Conservation (phyloP, 805 yeast genomes). For the Hanseniaspora clermontiae region DNA sequence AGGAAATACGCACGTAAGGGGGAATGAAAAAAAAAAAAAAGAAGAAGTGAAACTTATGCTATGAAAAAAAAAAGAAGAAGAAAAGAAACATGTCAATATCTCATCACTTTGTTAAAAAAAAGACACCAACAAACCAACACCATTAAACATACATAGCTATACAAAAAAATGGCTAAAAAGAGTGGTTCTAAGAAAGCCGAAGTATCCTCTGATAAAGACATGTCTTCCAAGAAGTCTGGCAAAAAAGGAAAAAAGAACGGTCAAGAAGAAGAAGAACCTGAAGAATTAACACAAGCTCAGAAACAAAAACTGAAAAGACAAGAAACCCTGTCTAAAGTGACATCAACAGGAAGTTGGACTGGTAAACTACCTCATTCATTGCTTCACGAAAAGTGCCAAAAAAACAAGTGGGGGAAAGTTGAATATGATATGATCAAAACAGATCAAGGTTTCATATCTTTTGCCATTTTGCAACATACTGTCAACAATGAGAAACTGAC, state of each 20-base stretch:
- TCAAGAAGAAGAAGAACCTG: constrained; percentile 15
- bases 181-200: background rate
- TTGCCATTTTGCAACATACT: constrained; percentile 51
- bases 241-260: constrained; percentile 9
- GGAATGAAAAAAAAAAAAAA: too few species aligned
- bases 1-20: background rate
- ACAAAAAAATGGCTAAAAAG: constrained; percentile 4
- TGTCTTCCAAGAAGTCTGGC: background rate
- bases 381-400: constrained; percentile 76
- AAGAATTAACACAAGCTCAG: constrained; percentile 17
- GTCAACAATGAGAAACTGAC: constrained; percentile 57
- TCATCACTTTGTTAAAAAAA: background rate
- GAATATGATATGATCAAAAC: constrained; percentile 55
- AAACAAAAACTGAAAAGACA: constrained; percentile 22
- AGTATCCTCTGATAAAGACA: background rate
- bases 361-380: constrained; percentile 85
- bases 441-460: constrained; percentile 49
- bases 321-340: constrained; percentile 37
- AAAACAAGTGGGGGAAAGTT: constrained; percentile 79
- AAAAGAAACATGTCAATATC: background rate
- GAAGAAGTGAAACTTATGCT: background rate
- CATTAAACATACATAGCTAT: background rate
- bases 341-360: constrained; percentile 75
- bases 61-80: background rate
- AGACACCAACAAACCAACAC: background rate